These are phyloP conservation scores for Aspergillus avenaceus DNA, from an alignment of 495 filamentous ascomycete species.

Conservation along the genomic window DNA sequence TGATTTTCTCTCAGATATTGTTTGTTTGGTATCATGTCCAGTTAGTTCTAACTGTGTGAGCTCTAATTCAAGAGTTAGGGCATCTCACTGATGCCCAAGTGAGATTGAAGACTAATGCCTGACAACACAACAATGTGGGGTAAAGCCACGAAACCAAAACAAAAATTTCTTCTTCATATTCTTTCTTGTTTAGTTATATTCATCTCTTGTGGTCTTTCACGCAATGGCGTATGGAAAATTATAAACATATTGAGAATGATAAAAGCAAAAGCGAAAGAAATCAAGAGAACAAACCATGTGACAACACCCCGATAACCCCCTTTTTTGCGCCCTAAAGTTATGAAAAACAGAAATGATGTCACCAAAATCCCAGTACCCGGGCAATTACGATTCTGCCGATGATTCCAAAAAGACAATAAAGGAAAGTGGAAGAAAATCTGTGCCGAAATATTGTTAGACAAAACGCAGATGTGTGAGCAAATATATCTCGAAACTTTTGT, in stretches of 20 bases:
- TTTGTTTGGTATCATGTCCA: too few species aligned
- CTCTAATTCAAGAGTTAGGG: too few species aligned
- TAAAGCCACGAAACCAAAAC: background rate
- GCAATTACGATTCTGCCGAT: conserved; percentile 2
- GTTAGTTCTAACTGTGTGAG: too few species aligned
- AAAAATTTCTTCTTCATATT: background rate
- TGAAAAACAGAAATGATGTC: conserved; percentile 3
- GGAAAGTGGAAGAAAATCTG: background rate
- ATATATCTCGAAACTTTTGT: background rate
- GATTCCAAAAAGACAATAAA: background rate
- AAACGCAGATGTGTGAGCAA: background rate
- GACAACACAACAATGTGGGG: too few species aligned
- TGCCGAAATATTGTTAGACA: background rate
- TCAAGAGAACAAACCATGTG: conserved; percentile 5
- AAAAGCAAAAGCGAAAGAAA: conserved; percentile 8
- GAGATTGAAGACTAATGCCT: too few species aligned
- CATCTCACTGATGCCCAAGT: too few species aligned
- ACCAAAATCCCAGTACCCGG: conserved; percentile 1
- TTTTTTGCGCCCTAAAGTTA: background rate
- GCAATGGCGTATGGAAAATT: background rate
- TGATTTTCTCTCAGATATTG: too few species aligned
- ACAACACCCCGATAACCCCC: background rate
- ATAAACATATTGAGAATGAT: conserved; percentile 2
- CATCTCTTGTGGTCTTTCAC: conserved; percentile 1
- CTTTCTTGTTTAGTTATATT: background rate